Conservation (phyloP, 495 filamentous ascomycete species). For the Recurvomyces mirabilis region DNA sequence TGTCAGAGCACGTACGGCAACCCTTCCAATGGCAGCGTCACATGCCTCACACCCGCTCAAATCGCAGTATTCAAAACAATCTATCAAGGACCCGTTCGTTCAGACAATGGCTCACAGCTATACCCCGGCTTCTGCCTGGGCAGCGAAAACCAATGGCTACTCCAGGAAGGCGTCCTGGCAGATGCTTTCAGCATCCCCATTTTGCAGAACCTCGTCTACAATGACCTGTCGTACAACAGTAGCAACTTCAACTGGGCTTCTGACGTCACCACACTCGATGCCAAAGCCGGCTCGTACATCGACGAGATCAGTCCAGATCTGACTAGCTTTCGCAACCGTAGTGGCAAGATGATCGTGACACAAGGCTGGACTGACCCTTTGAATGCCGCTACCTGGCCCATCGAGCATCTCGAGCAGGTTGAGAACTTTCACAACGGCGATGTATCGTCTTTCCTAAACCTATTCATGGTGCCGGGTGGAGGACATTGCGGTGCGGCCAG, state of each 20-base stretch:
- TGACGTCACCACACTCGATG: conserved; percentile 30
- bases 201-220: conserved; percentile 54
- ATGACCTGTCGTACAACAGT: conserved; percentile 52
- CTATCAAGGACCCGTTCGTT: conserved; percentile 23
- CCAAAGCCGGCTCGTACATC: conserved; percentile 27
- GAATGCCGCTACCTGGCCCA: conserved; percentile 36
- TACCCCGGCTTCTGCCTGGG: conserved; percentile 36
- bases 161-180: conserved; percentile 27
- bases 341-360: conserved; percentile 33
- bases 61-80: conserved; percentile 23
- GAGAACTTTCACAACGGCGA: conserved; percentile 23
- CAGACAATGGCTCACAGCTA: conserved; percentile 18
- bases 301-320: conserved; percentile 32
- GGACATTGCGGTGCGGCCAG: conserved; percentile 33
- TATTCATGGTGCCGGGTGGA: conserved; percentile 34
- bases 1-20: conserved; percentile 16
- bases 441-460: conserved; percentile 29
- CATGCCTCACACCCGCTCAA: conserved; percentile 28
- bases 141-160: conserved; percentile 26
- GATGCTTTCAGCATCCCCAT: conserved; percentile 39
- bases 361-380: conserved; percentile 36
- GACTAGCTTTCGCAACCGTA: conserved; percentile 23
- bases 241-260: conserved; percentile 31
- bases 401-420: conserved; percentile 32
- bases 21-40: neutral